A percentile compares a stretch with the other conserved stretches of the same genome.
Conservation (phyloP, 768 basidiomycete genomes). For the Pleurotus eryngii region DNA sequence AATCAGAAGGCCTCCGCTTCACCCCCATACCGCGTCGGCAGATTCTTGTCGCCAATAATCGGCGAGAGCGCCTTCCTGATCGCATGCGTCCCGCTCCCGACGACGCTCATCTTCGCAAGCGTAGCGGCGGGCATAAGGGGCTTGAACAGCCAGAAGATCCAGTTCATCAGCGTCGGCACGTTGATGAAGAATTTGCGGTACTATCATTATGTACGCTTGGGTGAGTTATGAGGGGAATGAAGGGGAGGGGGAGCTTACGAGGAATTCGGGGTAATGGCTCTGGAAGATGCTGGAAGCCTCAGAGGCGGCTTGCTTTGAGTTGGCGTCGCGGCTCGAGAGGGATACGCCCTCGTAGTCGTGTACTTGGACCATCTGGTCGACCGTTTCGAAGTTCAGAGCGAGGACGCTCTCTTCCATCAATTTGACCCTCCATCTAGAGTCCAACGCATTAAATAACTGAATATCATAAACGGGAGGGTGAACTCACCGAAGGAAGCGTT, state of each 20-base stretch:
- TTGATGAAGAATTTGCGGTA: slow-evolving; percentile 72
- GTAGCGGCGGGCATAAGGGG: slow-evolving; percentile 68
- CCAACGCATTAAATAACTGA: slow-evolving; percentile 13
- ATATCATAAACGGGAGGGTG: background rate
- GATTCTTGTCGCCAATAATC: slow-evolving; percentile 49
- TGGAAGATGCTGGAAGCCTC: slow-evolving; percentile 75
- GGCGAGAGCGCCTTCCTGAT: slow-evolving; percentile 61
- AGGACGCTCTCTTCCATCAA: slow-evolving; percentile 69
- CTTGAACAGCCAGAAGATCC: slow-evolving; percentile 86
- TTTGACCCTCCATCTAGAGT: slow-evolving; percentile 68
- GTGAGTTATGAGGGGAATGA: background rate
- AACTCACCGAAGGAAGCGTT: slow-evolving; percentile 67
- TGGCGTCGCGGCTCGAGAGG: slow-evolving; percentile 62
- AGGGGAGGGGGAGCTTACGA: slow-evolving; percentile 39
- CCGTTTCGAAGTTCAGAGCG: slow-evolving; percentile 66
- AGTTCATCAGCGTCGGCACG: slow-evolving; percentile 70
- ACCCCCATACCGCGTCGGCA: slow-evolving; percentile 75
- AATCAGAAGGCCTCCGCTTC: slow-evolving; percentile 49
- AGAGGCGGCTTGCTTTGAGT: slow-evolving; percentile 73
- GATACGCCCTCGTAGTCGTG: slow-evolving; percentile 79
- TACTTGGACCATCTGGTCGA: slow-evolving; percentile 71
- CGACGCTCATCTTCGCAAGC: slow-evolving; percentile 78
- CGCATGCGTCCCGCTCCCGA: slow-evolving; percentile 58
- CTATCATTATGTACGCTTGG: background rate
- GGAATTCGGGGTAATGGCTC: slow-evolving; percentile 75